These are phyloP conservation scores for Colletotrichum spinosum DNA, from an alignment of 2,329 filamentous ascomycete species.

Conservation along the genomic window DNA sequence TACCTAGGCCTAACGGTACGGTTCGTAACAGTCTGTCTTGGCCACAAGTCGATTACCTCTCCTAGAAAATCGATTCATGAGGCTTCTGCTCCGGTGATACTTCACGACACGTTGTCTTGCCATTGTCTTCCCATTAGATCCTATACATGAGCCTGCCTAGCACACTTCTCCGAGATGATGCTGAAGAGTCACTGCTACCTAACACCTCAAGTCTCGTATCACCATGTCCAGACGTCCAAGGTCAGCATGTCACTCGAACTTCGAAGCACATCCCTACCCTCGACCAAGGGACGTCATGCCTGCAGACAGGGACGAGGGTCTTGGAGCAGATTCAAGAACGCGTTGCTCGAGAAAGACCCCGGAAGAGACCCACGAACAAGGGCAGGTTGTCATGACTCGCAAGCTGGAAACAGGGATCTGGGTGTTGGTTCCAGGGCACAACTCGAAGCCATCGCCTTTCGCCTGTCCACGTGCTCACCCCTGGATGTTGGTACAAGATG, in stretches of 20 bases:
- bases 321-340: background rate
- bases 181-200: background rate
- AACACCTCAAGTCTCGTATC: too few relatives aligned
- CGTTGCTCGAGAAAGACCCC: background rate
- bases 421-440: background rate
- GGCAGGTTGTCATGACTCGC: constrained; percentile 7
- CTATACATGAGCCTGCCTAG: too few relatives aligned
- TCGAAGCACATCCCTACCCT: background rate
- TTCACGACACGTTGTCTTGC: too few relatives aligned
- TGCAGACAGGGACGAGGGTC: background rate
- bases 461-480: constrained; percentile 17
- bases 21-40: too few relatives aligned
- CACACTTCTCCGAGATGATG: background rate
- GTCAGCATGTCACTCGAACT: background rate
- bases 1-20: too few relatives aligned
- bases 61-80: too few relatives aligned
- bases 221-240: background rate
- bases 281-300: background rate
- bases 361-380: background rate
- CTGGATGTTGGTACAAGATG: background rate
- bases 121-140: too few relatives aligned
- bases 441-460: constrained; percentile 19
- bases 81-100: too few relatives aligned
- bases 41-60: too few relatives aligned
- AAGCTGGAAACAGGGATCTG: background rate